phyloP scores from a whole-genome alignment of 2,329 filamentous ascomycete genomes.

The Chaetomium olivaceum region DNA sequence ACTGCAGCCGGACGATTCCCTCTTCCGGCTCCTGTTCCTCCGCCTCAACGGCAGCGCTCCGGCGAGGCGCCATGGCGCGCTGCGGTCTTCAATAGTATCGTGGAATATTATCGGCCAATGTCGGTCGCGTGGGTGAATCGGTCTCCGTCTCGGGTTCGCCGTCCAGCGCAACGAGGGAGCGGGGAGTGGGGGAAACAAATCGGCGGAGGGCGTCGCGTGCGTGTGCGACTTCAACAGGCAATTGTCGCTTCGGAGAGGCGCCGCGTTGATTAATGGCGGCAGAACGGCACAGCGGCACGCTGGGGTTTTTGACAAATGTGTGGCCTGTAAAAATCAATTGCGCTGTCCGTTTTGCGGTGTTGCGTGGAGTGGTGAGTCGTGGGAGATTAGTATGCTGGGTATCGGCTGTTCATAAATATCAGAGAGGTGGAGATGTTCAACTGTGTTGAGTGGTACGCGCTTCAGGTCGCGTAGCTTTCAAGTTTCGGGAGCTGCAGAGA shows the following conservation, averaged over 20 bases:
- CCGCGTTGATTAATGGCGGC: neutral
- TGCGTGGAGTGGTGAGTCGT: neutral
- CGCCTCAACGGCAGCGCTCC: constrained; percentile 43
- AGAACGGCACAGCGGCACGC: neutral
- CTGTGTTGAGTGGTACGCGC: constrained; percentile 14
- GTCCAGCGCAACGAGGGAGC: neutral
- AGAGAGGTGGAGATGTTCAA: constrained; percentile 9
- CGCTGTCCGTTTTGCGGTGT: neutral
- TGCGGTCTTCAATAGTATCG: constrained; percentile 12
- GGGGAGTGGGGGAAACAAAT: neutral
- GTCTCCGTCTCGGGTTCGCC: neutral
- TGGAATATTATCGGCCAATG: neutral
- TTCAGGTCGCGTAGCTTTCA: constrained; percentile 14
- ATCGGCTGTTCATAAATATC: constrained; percentile 13
- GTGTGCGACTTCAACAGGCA: constrained; percentile 8
- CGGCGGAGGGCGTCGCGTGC: neutral
- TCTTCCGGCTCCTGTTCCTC: constrained; percentile 45
- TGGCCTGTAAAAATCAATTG: neutral
- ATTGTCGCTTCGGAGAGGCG: constrained; percentile 1
- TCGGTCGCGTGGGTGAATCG: constrained; percentile 1
- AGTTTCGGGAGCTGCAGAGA: neutral
- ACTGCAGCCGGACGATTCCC: constrained; percentile 59
- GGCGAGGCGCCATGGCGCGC: constrained; percentile 44
- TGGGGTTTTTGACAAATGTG: neutral
- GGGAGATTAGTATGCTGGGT: neutral